Conservation (phyloP, 768 basidiomycete genomes). For the Russula griseocarnosa region DNA sequence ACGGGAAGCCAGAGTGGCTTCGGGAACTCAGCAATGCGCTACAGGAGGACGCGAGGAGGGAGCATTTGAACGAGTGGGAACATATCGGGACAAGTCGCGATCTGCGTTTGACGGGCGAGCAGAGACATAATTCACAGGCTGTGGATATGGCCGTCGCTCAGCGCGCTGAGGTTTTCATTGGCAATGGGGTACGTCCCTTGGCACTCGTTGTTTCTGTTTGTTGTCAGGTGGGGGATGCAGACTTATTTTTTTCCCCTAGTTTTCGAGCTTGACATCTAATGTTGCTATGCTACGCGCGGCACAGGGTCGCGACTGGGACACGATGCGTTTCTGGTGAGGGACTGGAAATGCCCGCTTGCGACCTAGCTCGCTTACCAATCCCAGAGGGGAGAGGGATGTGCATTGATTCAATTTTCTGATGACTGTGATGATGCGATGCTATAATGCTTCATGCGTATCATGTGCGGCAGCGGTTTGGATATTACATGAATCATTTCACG, state of each 20-base stretch:
- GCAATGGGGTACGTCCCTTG: slow-evolving; percentile 44
- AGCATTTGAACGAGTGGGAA: slow-evolving; percentile 36
- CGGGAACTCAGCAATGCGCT: slow-evolving; percentile 38
- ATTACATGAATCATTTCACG: neutral
- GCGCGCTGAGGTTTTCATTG: slow-evolving; percentile 47
- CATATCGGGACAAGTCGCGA: slow-evolving; percentile 41
- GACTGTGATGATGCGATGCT: neutral
- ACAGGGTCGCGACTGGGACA: slow-evolving; percentile 7
- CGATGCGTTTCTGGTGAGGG: slow-evolving; percentile 22
- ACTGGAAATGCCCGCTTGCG: neutral
- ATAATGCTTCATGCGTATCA: neutral
- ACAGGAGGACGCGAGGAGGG: slow-evolving; percentile 10
- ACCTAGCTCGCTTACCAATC: neutral
- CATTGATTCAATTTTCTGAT: neutral
- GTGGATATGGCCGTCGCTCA: slow-evolving; percentile 49
- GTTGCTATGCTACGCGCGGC: slow-evolving; percentile 24
- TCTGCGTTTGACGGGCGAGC: slow-evolving; percentile 40
- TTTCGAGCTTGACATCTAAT: slow-evolving; percentile 27
- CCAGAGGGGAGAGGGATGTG: neutral
- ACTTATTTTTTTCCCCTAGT: slow-evolving; percentile 4
- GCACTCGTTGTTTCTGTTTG: neutral
- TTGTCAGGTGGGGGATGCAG: no score
- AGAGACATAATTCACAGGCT: slow-evolving; percentile 44
- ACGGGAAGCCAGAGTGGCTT: slow-evolving; percentile 42
- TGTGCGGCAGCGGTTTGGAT: neutral